A percentile compares a stretch with the other conserved stretches of the same genome.
phyloP scores from a whole-genome alignment of 2,329 filamentous ascomycete genomes.

The Cordyceps militaris region DNA sequence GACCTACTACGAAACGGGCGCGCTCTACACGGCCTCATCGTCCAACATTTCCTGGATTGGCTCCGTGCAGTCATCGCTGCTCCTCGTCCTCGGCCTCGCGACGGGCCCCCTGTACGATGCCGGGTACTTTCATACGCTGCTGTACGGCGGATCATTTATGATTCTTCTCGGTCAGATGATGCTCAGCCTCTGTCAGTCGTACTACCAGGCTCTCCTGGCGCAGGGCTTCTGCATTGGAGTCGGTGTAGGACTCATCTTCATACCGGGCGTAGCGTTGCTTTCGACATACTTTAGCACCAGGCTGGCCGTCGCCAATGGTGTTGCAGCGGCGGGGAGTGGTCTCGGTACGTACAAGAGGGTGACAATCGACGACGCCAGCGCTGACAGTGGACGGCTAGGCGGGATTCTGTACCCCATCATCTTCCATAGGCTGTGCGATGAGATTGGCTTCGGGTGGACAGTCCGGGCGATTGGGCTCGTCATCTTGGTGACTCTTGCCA shows the following conservation, averaged over 20 bases:
- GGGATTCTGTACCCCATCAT: too few species aligned
- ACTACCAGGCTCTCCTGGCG: slow-evolving; percentile 36
- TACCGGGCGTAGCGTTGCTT: slow-evolving; percentile 34
- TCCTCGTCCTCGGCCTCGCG: slow-evolving; percentile 30
- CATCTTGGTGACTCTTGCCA: too few species aligned
- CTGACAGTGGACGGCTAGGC: too few species aligned
- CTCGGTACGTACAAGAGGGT: too few species aligned
- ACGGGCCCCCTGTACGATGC: slow-evolving; percentile 34
- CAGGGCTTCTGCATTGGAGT: slow-evolving; percentile 37
- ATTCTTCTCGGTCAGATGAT: too few species aligned
- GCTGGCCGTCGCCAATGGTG: slow-evolving; percentile 19
- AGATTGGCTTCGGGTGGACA: too few species aligned
- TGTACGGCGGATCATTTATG: slow-evolving; percentile 12
- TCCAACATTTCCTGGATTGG: slow-evolving; percentile 31
- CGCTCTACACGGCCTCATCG: slow-evolving; percentile 21
- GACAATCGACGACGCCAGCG: too few species aligned
- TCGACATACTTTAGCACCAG: slow-evolving; percentile 33
- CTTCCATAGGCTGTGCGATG: too few species aligned
- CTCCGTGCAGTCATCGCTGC: slow-evolving; percentile 30
- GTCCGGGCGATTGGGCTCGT: too few species aligned
- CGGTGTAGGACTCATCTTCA: slow-evolving; percentile 32
- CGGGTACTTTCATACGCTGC: slow-evolving; percentile 17
- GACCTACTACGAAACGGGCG: slow-evolving; percentile 25
- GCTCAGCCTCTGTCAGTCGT: slow-evolving; percentile 14
- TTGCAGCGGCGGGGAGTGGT: too few species aligned